Percentiles rank a stretch among this genome's conserved stretches.
phyloP scores from a whole-genome alignment of 2,329 filamentous ascomycete genomes.

The Cryphonectria parasitica region DNA sequence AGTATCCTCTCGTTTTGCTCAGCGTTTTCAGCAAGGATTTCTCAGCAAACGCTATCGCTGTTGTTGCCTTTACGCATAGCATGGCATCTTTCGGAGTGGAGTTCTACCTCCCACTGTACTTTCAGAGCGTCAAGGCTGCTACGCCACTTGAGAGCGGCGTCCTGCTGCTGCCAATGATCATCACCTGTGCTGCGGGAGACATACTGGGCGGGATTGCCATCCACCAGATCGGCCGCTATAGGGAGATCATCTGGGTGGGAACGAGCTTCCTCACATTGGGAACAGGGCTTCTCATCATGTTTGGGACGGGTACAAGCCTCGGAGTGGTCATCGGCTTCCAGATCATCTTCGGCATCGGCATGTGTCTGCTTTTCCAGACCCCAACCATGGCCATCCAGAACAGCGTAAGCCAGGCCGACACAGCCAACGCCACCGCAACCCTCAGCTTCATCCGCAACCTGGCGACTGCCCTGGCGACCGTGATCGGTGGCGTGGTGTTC shows the following conservation, averaged over 20 bases:
- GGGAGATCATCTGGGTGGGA: conserved; percentile 55
- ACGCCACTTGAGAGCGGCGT: conserved; percentile 58
- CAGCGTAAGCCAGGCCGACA: conserved; percentile 58
- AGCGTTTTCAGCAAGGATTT: conserved; percentile 53
- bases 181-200: conserved; percentile 10
- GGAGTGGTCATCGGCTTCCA: conserved; percentile 4
- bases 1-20: conserved; percentile 66
- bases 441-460: conserved; percentile 60
- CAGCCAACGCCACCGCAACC: conserved; percentile 61
- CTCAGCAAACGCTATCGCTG: conserved; percentile 58
- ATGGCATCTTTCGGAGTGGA: conserved; percentile 62
- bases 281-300: conserved; percentile 58
- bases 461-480: conserved; percentile 56
- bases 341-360: conserved; percentile 4
- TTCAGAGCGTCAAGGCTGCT: conserved; percentile 63
- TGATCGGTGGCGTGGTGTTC: conserved; percentile 46
- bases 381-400: conserved; percentile 67
- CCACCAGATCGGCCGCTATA: conserved; percentile 59
- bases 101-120: conserved; percentile 72
- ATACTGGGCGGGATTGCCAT: conserved; percentile 39
- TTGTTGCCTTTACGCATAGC: conserved; percentile 45
- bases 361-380: conserved; percentile 35
- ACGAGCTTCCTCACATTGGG: conserved; percentile 58
- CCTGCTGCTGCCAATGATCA: conserved; percentile 10
- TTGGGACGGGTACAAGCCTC: conserved; percentile 24